A percentile compares a stretch with the other conserved stretches of the same genome.
Evolutionary conservation across 176 grass and related monocot species (phyloP).

Genomic region (Aegilops longissima): DNA sequence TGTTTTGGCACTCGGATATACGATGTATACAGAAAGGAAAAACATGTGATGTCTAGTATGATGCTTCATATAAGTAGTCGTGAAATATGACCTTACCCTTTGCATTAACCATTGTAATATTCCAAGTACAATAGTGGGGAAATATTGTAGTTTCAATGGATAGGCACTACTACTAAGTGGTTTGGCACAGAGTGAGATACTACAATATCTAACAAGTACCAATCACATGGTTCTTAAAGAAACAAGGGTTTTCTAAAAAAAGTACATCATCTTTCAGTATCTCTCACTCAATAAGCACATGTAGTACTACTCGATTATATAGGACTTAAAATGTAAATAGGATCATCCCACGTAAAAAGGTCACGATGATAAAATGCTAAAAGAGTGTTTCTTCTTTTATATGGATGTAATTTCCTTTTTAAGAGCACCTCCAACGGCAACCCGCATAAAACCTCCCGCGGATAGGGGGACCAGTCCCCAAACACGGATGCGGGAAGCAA

Average conservation of each 20-base stretch:
- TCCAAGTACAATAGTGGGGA: not conserved
- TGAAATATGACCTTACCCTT: not conserved
- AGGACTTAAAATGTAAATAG: too few relatives aligned
- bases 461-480: too few relatives aligned
- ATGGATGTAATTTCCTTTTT: too few relatives aligned
- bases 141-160: not conserved
- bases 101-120: not conserved
- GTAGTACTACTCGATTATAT: too few relatives aligned
- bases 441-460: too few relatives aligned
- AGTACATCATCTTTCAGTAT: not conserved
- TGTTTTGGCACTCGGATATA: not conserved
- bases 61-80: not conserved
- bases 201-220: not conserved
- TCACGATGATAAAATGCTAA: too few relatives aligned
- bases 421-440: too few relatives aligned
- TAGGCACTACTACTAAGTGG: not conserved
- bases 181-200: not conserved
- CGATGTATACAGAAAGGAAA: not conserved
- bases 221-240: not conserved
- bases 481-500: too few relatives aligned
- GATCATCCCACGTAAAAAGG: too few relatives aligned
- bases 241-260: not conserved
- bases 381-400: too few relatives aligned
- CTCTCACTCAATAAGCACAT: not conserved
- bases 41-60: not conserved